Evolutionary conservation across 345 rosid species (phyloP), one percentile per base, ranked within the genome.

Genomic region (Anastatica hierochuntica): DNA sequence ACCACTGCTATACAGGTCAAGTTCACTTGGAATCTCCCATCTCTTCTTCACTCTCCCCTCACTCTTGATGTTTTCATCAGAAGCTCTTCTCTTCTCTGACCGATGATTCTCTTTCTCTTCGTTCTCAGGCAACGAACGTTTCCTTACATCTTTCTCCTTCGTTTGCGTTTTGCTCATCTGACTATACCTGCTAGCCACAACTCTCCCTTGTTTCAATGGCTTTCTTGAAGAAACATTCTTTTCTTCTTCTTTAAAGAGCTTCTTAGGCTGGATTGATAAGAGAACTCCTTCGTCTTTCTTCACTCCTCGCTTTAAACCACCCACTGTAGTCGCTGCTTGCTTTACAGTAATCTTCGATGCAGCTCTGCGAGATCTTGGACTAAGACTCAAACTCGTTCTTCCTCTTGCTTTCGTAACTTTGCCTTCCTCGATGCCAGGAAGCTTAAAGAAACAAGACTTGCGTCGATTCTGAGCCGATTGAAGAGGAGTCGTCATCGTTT

Each of bases 381-480:
- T 92, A 9, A 81, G 49, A 56, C 98, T 87, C 49, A 60, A 54
- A 72, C 98, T 82, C 44, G 51, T 49, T 63, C 81, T 63, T 13
- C 88, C 90, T 41, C 88, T 77, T 52, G 72, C 76, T 52, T 78
- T 88, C 3, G 84, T 77, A 9, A 80, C 75, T 64, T 76, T 83
- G 18, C 70, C 66, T 73, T 92, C 94, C 30, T 85, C 90, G 21
- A 88, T 78, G 3, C 83, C 90, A 38, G 78, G 79, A 13, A 88
- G 83, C 73, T 85, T 88, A 64, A 83, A 88, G 64, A 92, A 88
- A 70, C 97, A 92, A 4, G 97, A 88, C 53, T 83, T 83, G 20
- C 98, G 75, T 8, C 97, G 80, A 57, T 53, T 81, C 79, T 77
- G 81, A 50, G 73, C 74, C 5, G 94, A 75, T 59, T 70, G 78